Evolutionary conservation across 2,329 filamentous ascomycete species (phyloP), one percentile per base, ranked within the genome.

Genomic region (Helicocarpus griseus): DNA sequence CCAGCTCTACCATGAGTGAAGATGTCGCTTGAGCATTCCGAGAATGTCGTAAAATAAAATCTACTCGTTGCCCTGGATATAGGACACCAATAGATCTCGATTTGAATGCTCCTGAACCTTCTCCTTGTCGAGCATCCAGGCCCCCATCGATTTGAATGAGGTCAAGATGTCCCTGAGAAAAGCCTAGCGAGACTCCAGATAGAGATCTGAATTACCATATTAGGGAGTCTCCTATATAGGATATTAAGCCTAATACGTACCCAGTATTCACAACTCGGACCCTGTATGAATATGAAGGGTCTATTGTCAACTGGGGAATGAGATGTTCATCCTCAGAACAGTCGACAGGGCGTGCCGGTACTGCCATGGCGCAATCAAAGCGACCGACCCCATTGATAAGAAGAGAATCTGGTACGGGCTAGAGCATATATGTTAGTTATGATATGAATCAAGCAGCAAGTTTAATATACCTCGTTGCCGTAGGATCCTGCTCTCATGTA

Each of bases 341-440:
- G 51, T 77, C 66, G 3, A 77, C 56, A 2, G 73, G 73, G 4
- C 68, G 61, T 17, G 71, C 70, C 48, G 71, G 69, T 1, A 73
- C 66, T 14, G 72, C 71, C 67, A 69, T 71, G 0, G 67, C 67
- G 56, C 75, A 77, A 21, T 71, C 60, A 50, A 74, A 78, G 5
- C 56, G 54, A 1, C 75, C 75, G 4, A 57, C 58, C 19, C 74
- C 75, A 54, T 77, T 77, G 26, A 78, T 58, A 0, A 77, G 55
- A 1, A 77, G 54, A 0, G 72, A 75, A 49, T 76, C 73, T 1
- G 75, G 75, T 7, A 73, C 70, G 2, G 74, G 75, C 71, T 76
- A 47, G 13, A 13, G 13, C 17, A 39, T 14, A 39, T 28, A 38
- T 19, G n/a, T 35, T 26, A 49, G 39, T 29, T 48, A 21, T 33